Evolutionary conservation across 805 yeast genomes (phyloP).

Genomic region (Myxozyma kluyveri): DNA sequence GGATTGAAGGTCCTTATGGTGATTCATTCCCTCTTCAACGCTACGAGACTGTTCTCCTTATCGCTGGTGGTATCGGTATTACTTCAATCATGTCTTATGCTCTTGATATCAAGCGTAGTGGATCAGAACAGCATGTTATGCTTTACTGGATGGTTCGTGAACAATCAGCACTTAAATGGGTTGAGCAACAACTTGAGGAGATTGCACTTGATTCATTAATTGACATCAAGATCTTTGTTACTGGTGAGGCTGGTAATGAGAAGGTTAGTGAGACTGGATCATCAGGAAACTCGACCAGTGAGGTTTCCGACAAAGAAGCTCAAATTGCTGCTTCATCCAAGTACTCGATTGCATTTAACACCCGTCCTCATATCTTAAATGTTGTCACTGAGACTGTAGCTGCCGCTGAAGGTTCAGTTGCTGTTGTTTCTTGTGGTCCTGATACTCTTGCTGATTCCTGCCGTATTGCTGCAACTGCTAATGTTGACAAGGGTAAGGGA

Average conservation of each 20-base stretch:
- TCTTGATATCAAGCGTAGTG: slow-evolving; percentile 29
- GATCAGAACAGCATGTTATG: slow-evolving; percentile 18
- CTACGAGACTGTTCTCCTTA: slow-evolving; percentile 48
- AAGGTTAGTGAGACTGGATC: not conserved
- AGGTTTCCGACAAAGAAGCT: slow-evolving; percentile 5
- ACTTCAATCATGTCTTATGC: slow-evolving; percentile 56
- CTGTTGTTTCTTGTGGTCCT: slow-evolving; percentile 27
- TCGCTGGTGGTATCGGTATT: slow-evolving; percentile 67
- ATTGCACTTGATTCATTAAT: slow-evolving; percentile 8
- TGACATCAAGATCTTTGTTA: slow-evolving; percentile 19
- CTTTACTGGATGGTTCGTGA: slow-evolving; percentile 29
- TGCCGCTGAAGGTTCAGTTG: slow-evolving; percentile 23
- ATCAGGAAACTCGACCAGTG: slow-evolving; percentile 5
- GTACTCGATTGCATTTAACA: slow-evolving; percentile 5
- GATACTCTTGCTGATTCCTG: slow-evolving; percentile 19
- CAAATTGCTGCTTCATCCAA: not conserved
- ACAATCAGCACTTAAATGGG: slow-evolving; percentile 14
- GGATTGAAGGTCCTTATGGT: slow-evolving; percentile 66
- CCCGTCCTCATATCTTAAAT: slow-evolving; percentile 12
- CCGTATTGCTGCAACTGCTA: slow-evolving; percentile 15
- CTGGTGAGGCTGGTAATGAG: slow-evolving; percentile 18
- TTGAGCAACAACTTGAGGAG: slow-evolving; percentile 21
- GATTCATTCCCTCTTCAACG: slow-evolving; percentile 47
- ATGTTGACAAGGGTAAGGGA: slow-evolving; percentile 19
- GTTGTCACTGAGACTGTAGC: slow-evolving; percentile 9